Evolutionary conservation across 2,329 filamentous ascomycete species (phyloP).

Genomic region (Cladosporium sp.): DNA sequence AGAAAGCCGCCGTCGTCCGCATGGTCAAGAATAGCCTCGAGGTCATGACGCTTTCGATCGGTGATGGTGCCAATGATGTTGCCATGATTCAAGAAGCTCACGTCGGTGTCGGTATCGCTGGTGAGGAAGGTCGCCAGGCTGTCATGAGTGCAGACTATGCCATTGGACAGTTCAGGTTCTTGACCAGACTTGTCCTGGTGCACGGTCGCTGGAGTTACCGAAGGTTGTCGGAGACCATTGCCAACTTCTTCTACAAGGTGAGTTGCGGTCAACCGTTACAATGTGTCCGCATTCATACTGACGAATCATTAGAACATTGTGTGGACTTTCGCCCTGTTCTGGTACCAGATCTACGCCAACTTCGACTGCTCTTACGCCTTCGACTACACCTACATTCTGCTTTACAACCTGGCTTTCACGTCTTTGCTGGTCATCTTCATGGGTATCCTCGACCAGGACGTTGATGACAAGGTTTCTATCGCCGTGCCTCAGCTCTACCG

Average conservation of each 20-base stretch:
- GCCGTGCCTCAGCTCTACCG: constrained; percentile 94
- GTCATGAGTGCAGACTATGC: constrained; percentile 96
- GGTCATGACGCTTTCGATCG: constrained; percentile 91
- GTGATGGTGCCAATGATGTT: constrained; percentile 91
- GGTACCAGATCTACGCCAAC: constrained; percentile 93
- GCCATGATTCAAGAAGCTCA: constrained; percentile 98
- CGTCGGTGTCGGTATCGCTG: constrained; percentile 92
- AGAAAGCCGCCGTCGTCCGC: constrained; percentile 93
- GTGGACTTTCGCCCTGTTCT: constrained; percentile 94
- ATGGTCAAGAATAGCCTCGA: constrained; percentile 94
- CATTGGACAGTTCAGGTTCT: constrained; percentile 86
- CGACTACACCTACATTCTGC: constrained; percentile 94
- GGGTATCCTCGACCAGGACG: constrained; percentile 95
- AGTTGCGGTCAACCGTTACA: constrained; percentile 16
- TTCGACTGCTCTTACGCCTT: constrained; percentile 96
- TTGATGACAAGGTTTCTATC: constrained; percentile 86
- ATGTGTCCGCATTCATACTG: neutral
- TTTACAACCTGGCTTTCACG: constrained; percentile 96
- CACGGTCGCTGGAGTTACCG: constrained; percentile 97
- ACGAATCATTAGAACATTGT: constrained; percentile 66
- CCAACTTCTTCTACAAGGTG: constrained; percentile 99
- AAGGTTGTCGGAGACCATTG: constrained; percentile 83
- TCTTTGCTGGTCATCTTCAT: constrained; percentile 91
- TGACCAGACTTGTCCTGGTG: constrained; percentile 77
- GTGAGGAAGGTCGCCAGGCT: constrained; percentile 84